phyloP scores from a whole-genome alignment of 1,284 basidiomycete genomes.

The Sanghuangporus weigelae region DNA sequence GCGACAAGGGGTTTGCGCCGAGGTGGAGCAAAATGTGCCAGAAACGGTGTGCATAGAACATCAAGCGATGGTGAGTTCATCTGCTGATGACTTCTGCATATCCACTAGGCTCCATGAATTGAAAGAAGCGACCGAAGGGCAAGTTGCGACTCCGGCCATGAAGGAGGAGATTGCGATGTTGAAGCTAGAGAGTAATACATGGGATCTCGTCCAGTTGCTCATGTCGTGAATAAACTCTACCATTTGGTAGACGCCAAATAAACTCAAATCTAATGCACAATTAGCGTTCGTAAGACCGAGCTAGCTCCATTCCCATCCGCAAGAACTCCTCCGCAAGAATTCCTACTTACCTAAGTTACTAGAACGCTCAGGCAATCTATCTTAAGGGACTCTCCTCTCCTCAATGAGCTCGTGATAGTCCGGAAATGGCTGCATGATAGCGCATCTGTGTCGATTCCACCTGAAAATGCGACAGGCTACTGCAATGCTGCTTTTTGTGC shows the following conservation, averaged over 20 bases:
- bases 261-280: not conserved
- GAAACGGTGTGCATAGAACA: constrained; percentile 46
- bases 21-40: constrained; percentile 60
- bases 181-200: constrained; percentile 64
- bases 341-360: constrained; percentile 76
- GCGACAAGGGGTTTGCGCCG: constrained; percentile 31
- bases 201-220: constrained; percentile 72
- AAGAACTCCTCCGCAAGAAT: constrained; percentile 54
- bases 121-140: not conserved
- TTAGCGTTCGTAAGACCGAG: constrained; percentile 62
- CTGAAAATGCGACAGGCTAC: constrained; percentile 73
- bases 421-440: constrained; percentile 81
- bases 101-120: not conserved
- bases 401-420: constrained; percentile 70
- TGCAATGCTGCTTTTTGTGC: constrained; percentile 84
- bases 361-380: constrained; percentile 67
- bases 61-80: not conserved
- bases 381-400: constrained; percentile 52
- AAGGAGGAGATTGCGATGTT: constrained; percentile 55
- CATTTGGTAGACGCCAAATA: not conserved
- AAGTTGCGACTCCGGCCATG: constrained; percentile 20
- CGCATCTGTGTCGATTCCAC: constrained; percentile 49
- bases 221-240: constrained; percentile 47
- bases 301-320: constrained; percentile 40
- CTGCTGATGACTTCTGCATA: not conserved